Base-by-base conservation (phyloP, 345 rosid species). In the Diplotaxis tenuifolia region DNA sequence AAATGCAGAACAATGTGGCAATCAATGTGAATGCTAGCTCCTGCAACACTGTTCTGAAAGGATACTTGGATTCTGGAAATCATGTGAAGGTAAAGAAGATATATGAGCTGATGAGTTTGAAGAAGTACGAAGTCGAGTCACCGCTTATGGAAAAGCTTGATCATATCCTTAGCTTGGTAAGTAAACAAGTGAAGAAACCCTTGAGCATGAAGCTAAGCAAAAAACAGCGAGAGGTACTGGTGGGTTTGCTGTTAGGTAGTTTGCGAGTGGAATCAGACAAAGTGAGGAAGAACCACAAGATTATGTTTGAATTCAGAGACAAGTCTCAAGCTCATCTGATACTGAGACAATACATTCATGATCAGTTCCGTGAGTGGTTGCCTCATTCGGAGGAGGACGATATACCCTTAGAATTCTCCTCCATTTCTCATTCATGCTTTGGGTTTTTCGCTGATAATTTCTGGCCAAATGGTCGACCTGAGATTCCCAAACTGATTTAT, bases 191-290 rank as follows among this genome's bases (percentile, higher is more conserved):
- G 29, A 88, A 83, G 84, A 87, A 65, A 70, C 93, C 85, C 2
- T 21, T 78, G 55, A 85, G 85, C 68, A 78, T 83, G 67, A 89
- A 89, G 77, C 83, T 94, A 72, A 89, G 89, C 78, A 82, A 81
- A 83, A 96, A 88, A 18, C 96, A 94, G 31, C 82, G 97, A 53
- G 96, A 94, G 79, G 81, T 84, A 62, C 74, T 94, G 62, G 85
- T 94, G 20, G 98, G 98, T 59, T 85, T 94, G 82, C 78, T 94
- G 40, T 75, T 91, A 82, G 97, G 96, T 64, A 96, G 98, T 65
- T 73, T 94, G 83, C 78, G 29, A 68, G 82, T 91, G 4, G 90
- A 82, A 58, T 83, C 87, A 7, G 93, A 85, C 75, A 93, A 81
- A 72, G 67, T 42, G 55, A 75, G 83, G 80, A 88, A 80, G 82